Base-by-base conservation (phyloP, 2,329 filamentous ascomycete species). In the Geoglossum cookeanum region DNA sequence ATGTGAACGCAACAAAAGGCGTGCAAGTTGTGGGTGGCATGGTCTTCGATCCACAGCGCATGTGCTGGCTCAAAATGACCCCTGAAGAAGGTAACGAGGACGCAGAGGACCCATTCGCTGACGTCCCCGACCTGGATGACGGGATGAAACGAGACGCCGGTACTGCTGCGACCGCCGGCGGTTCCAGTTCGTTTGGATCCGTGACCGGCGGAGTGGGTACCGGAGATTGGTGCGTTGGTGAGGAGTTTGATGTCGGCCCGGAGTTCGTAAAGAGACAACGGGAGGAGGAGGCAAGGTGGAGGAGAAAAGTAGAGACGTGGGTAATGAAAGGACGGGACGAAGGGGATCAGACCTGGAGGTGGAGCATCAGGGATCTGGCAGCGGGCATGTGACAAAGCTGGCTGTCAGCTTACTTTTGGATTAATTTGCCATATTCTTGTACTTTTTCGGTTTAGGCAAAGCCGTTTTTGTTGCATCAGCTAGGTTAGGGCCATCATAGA, bases 201-300 rank as follows among this genome's bases (percentile, higher is more conserved):
- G 49, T 39, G 5, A 22, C 27, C 4, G 47, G 42, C 22, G 55
- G 55, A 3, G 29, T 55, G 11, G 22, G 42, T n/a, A 71, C 70
- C 58, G 85, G 89, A 64, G 85, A 90, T 65, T 91, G 87, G 78
- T 80, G 87, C 55, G 86, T 96, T 11, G 88, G 88, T 56, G 92
- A 98, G 70, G 92, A 98, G 68, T 98, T 98, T 65, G 92, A 98
- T 67, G 88, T 98, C 58, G 92, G 92, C 0, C 92, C 91, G 2
- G 88, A 94, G 68, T 98, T 97, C 66, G 83, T 97, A 61, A 78
- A 84, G 64, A 78, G 90, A 61, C 91, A 97, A 67, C 79, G 86
- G 59, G 88, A 91, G 65, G 92, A 98, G 70, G 92, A 98, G 71
- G 84, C 87, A 53, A 78, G 87, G 60, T 98, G 92, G 92, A 78